Evolutionary conservation across 345 rosid genomes (phyloP), one percentile per base, ranked within the genome.

Genomic region (Populus pruinosa): DNA sequence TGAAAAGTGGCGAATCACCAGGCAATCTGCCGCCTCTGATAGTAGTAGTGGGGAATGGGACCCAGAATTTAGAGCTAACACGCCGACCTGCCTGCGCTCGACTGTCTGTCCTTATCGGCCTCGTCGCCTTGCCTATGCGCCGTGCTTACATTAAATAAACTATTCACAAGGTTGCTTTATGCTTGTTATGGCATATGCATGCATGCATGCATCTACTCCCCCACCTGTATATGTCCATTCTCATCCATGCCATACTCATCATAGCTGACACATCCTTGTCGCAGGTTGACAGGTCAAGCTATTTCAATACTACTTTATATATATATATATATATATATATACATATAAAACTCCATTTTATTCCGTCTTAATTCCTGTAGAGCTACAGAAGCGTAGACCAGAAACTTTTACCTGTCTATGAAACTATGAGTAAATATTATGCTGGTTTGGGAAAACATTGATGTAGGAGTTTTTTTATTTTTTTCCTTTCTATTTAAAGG

Each of bases 61-160:
- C 71, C 77, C 71, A n/a, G 59, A 0, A 56, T 8, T 35, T n/a
- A 31, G 10, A 55, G 41, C 44, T 25, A 63, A 20, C 43, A 76
- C 36, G 59, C 73, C 39, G 67, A 59, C 36, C 38, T 62, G 74
- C 79, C 69, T 74, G 79, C 79, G 68, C 79, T 59, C 23, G 20
- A 27, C 69, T 77, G 69, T 61, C 74, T 41, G 79, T 77, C 69
- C 33, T 41, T 43, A 61, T 43, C 44, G 74, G 74, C 70, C 43
- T 56, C 79, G 79, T 69, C 59, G 33, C 73, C 79, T 56, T 6
- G 9, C 20, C 65, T 17, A 0, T 1, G 44, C 74, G 74, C 74
- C 79, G 61, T 59, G 69, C 73, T 25, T 69, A 1, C 5, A 17
- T 55, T 39, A 55, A 36, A 50, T 27, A 55, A 36, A 50, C 4